Base-by-base conservation (phyloP, 2,329 filamentous ascomycete genomes). In the Grosmannia clavigera region DNA sequence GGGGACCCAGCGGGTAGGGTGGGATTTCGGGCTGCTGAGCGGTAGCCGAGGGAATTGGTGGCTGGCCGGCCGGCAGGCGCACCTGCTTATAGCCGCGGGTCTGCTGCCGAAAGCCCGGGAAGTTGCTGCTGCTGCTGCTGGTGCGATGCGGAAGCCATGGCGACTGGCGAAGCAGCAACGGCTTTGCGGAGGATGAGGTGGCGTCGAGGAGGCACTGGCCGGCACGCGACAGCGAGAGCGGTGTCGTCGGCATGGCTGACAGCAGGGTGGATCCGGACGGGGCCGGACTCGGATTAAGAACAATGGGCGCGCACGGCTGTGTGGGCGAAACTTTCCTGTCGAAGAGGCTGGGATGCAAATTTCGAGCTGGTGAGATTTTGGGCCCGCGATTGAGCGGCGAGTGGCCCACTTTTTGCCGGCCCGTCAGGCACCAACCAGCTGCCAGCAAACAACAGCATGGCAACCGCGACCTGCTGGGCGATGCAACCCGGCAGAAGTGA, bases 1-100 rank as follows among this genome's bases (percentile, higher is more conserved):
- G 81, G 59, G 81, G 80, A 56, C 88, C 88, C 73, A 88, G 86
- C 0, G 89, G 89, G 72, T 94, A 94, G 3, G 77, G 75, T 12
- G 84, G 84, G 61, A 83, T 72, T 9, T 70, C 66, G 46, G 70
- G 70, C 11, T 61, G 57, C 10, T 67, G 65, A n/a, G 72, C 79
- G n/a, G 78, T 71, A 16, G 71, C 75, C 61, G 70, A 68, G 40
- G 79, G 78, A 60, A 81, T 74, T 46, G 73, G 75, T 59, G 75
- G 58, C 27, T 60, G 33, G 56, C 64, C 66, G 43, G 57, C 57
- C n/a, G 65, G 65, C 14, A 61, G 33, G 61, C 59, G 16, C 0
- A 59, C 48, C 62, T 71, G 70, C 22, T 65, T 64, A 65, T 71
- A 70, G 31, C n/a, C n/a, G n/a, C 57, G 64, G 38, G n/a, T 35